A percentile compares a stretch with the other conserved stretches of the same genome.
These are phyloP conservation scores for Mucor saturninus DNA, from an alignment of 371 early-diverging fungal genomes.

Conservation along the genomic window DNA sequence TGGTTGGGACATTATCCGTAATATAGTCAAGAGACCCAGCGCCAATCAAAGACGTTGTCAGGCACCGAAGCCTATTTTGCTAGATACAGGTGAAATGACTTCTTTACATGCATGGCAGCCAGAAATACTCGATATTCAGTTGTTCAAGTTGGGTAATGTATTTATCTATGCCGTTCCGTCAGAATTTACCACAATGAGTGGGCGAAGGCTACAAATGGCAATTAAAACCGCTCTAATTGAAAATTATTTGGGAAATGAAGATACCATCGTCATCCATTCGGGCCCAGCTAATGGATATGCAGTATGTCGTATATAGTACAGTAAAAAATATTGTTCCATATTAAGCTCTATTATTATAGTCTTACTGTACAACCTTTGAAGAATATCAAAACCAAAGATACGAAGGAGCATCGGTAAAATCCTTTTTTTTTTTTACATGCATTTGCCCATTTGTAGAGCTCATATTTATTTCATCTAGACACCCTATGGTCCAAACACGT, in stretches of 20 bases:
- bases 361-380: constrained; percentile 67
- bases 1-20: constrained; percentile 51
- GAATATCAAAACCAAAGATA: constrained; percentile 73
- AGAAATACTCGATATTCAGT: constrained; percentile 55
- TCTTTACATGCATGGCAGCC: constrained; percentile 64
- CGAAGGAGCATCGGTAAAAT: constrained; percentile 62
- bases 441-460: too few relatives aligned
- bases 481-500: constrained; percentile 66
- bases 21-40: constrained; percentile 44
- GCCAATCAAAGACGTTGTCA: constrained; percentile 58
- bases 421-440: not conserved
- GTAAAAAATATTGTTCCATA: not conserved
- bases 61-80: constrained; percentile 62
- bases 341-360: constrained; percentile 33
- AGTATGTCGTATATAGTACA: constrained; percentile 23
- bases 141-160: constrained; percentile 57
- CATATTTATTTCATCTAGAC: constrained; percentile 34
- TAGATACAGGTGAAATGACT: constrained; percentile 64
- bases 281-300: constrained; percentile 59
- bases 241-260: constrained; percentile 46
- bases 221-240: constrained; percentile 41
- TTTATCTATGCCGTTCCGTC: constrained; percentile 63
- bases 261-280: constrained; percentile 56
- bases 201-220: constrained; percentile 55
- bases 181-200: constrained; percentile 74